Base-by-base conservation (phyloP, 2,329 filamentous ascomycete genomes). In the Aspergillus oerlinghausenensis region DNA sequence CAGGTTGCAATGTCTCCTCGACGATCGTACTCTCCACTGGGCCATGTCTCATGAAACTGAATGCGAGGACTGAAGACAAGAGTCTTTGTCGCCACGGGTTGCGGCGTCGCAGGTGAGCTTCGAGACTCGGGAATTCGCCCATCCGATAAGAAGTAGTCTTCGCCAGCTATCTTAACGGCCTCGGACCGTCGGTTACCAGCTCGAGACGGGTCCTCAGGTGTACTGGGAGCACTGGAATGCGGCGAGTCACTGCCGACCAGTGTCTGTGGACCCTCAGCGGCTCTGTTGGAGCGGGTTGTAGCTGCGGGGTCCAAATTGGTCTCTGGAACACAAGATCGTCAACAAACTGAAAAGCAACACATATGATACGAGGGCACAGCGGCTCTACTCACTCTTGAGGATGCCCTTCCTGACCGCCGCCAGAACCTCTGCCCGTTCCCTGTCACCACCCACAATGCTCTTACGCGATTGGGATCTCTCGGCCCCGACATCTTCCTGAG, bases 31-130 rank as follows among this genome's bases (percentile, higher is more conserved):
- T 99, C 94, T 66, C 89, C 88, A 69, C 88, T 90, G 2, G 92
- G 92, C 92, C 92, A 99, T 7, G 92, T 97, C 70, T 99, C 94
- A 72, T 97, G 87, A 72, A 97, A 97, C 61, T 96, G 86, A 52
- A 97, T 91, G 43, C 93, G 86, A 49, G 93, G 93, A 68, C 92
- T 97, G 75, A 97, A 99, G 59, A 77, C 80, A 63, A 87, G 87
- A 66, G 81, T 84, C 60, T 81, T 80, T 29, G 77, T 70, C 40
- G 55, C 56, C 26, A 64, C 51, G 3, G 68, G 52, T 51, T 88
- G 84, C 1, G 92, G 91, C 3, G 92, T 95, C 57, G 82, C 84
- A 17, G 91, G 91, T 19, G 89, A 84, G 71, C 90, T 95, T 77
- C 90, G 91, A 10, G 87, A 87, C 65, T 92, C 89, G 55, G 69